Evolutionary conservation across 495 filamentous ascomycete species (phyloP), one percentile per base, ranked within the genome.

Genomic region (Podospora comata): DNA sequence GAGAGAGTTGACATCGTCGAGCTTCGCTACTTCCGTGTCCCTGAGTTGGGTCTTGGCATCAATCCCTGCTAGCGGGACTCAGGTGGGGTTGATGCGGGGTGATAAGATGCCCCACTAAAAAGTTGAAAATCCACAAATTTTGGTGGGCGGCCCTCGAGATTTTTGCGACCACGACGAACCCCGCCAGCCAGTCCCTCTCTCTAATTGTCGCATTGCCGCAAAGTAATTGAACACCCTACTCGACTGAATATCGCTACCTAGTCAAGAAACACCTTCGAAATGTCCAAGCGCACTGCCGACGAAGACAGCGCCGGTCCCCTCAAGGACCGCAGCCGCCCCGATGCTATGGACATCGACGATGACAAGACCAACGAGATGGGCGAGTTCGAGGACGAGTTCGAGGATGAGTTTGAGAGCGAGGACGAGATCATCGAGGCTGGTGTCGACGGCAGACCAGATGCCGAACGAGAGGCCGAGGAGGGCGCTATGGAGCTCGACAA

Each of bases 321-420:
- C 69, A 93, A 92, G 81, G 86, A 84, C 67, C 89, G 90, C 60
- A 87, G 85, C 64, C 84, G 91, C 61, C 90, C 89, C 26, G 83
- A 84, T 58, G 80, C 81, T 34, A 81, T 82, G 76, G 83, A 82
- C 55, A 68, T 84, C 5, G 82, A 81, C 68, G 78, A 81, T 64
- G 87, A 92, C 65, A 75, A 78, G n/a, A 19, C 55, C 65, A 79
- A 82, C 71, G 91, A 93, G 64, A 90, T 89, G 81, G 91, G 91
- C 74, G 92, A 95, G 68, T 97, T 97, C 70, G 94, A 97, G 78
- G 94, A 98, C 79, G 92, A 97, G 71, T 98, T 90, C 69, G 94
- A 96, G 78, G 94, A 97, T 73, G 94, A 98, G 74, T 98, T 92
- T 74, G 94, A 97, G 83, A 96, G 92, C 73, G 94, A 97, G 71